phyloP scores from a whole-genome alignment of 2,329 filamentous ascomycete species.

The Verticillium nubilum region DNA sequence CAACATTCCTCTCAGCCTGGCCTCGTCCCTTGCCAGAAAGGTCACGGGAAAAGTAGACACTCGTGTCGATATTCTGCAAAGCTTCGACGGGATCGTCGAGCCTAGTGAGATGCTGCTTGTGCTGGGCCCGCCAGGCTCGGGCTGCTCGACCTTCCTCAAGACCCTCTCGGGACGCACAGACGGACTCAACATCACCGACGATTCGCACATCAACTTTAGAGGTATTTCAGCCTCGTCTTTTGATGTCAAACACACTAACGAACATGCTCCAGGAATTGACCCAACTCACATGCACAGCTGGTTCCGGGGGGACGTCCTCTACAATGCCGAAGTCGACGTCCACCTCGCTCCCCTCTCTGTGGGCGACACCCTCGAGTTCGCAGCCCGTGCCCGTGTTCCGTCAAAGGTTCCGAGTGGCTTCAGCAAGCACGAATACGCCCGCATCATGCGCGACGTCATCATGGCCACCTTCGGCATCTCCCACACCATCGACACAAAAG shows the following conservation, averaged over 20 bases:
- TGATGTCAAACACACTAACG: no score
- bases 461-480: constrained; percentile 38
- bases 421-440: constrained; percentile 32
- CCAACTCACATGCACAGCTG: constrained; percentile 18
- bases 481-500: constrained; percentile 13
- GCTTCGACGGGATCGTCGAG: constrained; percentile 23
- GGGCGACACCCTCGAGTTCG: constrained; percentile 56
- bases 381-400: constrained; percentile 47
- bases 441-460: constrained; percentile 45
- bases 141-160: constrained; percentile 67
- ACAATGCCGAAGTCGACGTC: constrained; percentile 60
- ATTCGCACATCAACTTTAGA: constrained; percentile 17
- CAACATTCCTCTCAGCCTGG: constrained; percentile 15
- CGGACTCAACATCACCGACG: constrained; percentile 15
- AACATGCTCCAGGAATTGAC: constrained; percentile 4
- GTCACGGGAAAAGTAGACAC: constrained; percentile 1
- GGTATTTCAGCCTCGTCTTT: background rate
- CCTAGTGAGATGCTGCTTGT: constrained; percentile 54
- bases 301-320: constrained; percentile 56
- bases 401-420: constrained; percentile 39
- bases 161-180: constrained; percentile 25
- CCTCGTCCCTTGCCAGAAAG: constrained; percentile 2
- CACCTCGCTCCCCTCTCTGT: constrained; percentile 56
- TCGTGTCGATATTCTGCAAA: constrained; percentile 18
- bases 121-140: constrained; percentile 47